phyloP scores from a whole-genome alignment of 2,329 filamentous ascomycete species.

The Erysiphe pulchra region DNA sequence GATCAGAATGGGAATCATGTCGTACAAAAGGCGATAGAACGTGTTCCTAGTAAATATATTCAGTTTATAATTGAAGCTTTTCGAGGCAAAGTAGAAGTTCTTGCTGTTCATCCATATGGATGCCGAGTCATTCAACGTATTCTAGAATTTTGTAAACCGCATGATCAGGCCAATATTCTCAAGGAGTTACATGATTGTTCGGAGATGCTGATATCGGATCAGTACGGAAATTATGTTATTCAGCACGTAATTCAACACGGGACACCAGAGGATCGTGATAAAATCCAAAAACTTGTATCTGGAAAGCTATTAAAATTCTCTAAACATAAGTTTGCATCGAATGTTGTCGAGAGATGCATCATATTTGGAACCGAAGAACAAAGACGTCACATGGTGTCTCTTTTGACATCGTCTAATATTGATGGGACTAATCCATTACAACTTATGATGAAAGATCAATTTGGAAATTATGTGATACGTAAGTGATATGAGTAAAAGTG shows the following conservation, averaged over 20 bases:
- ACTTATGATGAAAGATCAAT: conserved; percentile 67
- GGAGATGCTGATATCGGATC: conserved; percentile 49
- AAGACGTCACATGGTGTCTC: conserved; percentile 38
- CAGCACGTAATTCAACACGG: conserved; percentile 77
- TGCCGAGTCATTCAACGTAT: conserved; percentile 86
- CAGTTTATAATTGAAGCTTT: conserved; percentile 68
- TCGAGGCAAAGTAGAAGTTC: conserved; percentile 42
- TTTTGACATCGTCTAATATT: conserved; percentile 30
- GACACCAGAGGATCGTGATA: conserved; percentile 40
- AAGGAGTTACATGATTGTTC: conserved; percentile 53
- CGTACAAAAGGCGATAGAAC: conserved; percentile 75
- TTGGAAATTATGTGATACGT: conserved; percentile 93
- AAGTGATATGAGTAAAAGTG: conserved; percentile 20
- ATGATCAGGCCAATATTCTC: conserved; percentile 47
- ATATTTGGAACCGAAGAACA: conserved; percentile 43
- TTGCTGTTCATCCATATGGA: conserved; percentile 61
- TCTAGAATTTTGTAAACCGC: conserved; percentile 54
- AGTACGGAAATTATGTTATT: conserved; percentile 89
- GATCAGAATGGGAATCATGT: conserved; percentile 93
- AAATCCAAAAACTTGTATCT: conserved; percentile 50
- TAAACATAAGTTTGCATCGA: conserved; percentile 91
- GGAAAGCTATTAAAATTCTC: conserved; percentile 48
- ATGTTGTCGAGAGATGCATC: conserved; percentile 88
- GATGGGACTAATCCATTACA: conserved; percentile 47
- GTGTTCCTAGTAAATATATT: conserved; percentile 52